Evolutionary conservation across 345 rosid species (phyloP), one percentile per base, ranked within the genome.

Genomic region (Rubroshorea leprosula): DNA sequence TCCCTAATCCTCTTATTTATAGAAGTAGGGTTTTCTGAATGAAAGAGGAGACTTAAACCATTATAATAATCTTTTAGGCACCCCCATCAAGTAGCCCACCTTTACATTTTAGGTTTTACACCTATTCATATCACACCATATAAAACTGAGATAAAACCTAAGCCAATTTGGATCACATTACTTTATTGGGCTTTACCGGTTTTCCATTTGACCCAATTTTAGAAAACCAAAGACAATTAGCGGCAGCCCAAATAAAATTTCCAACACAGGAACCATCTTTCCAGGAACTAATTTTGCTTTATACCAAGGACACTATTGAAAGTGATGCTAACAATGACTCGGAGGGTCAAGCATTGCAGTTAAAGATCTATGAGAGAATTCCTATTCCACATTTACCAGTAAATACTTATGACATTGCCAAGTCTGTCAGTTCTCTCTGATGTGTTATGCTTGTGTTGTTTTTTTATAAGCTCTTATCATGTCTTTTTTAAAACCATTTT

Each of bases 201-300:
- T n/a, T n/a, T n/a, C n/a, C n/a, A n/a, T n/a, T n/a, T n/a, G n/a
- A n/a, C n/a, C n/a, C n/a, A n/a, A n/a, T n/a, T n/a, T n/a, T n/a
- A n/a, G n/a, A n/a, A n/a, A n/a, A n/a, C n/a, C n/a, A n/a, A n/a
- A n/a, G n/a, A n/a, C n/a, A n/a, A n/a, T n/a, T n/a, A n/a, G n/a
- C n/a, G n/a, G n/a, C n/a, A n/a, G n/a, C n/a, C n/a, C n/a, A n/a
- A n/a, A n/a, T n/a, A n/a, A n/a, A n/a, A n/a, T n/a, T n/a, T n/a
- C n/a, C n/a, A n/a, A n/a, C n/a, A n/a, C 59, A 92, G 98, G 98
- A 92, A 77, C 95, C 98, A 68, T 88, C 98, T 7, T 92, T 92
- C 62, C 72, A 88, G 71, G 98, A 91, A 65, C 68, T 91, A 67
- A 81, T 88, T 61, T 77, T 92, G 80, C 86, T 92, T 50, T 92